These are phyloP conservation scores for Reutealis trisperma DNA, from an alignment of 345 rosid species.

Conservation along the genomic window DNA sequence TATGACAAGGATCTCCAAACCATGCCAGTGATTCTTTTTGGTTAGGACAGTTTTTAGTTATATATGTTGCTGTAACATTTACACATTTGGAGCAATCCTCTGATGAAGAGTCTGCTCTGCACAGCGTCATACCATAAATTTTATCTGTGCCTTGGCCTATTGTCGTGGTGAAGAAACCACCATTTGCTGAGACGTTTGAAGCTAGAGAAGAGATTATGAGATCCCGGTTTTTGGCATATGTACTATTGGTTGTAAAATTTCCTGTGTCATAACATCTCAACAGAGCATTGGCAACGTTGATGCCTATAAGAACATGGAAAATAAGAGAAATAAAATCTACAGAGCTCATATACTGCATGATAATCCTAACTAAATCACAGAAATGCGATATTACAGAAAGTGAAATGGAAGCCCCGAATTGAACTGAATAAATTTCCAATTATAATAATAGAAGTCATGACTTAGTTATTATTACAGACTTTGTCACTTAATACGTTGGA, in stretches of 20 bases:
- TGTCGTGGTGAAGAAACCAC: slow-evolving; percentile 33
- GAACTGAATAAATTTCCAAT: too few species aligned
- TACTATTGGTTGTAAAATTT: slow-evolving; percentile 30
- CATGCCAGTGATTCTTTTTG: slow-evolving; percentile 39
- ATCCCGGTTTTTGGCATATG: slow-evolving; percentile 33
- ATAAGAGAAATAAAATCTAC: not conserved
- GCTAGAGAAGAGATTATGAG: slow-evolving; percentile 34
- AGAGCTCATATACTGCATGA: not conserved
- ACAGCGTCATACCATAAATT: slow-evolving; percentile 34
- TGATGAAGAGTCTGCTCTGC: slow-evolving; percentile 36
- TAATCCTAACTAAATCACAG: too few species aligned
- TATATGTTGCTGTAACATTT: slow-evolving; percentile 9
- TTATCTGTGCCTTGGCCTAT: slow-evolving; percentile 22
- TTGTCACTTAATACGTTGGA: too few species aligned
- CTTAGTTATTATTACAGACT: too few species aligned
- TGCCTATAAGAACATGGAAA: not conserved
- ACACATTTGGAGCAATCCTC: slow-evolving; percentile 33
- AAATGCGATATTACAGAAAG: too few species aligned
- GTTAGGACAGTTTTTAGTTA: slow-evolving; percentile 34
- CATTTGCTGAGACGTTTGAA: slow-evolving; percentile 15
- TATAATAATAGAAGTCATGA: too few species aligned
- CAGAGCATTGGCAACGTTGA: not conserved
- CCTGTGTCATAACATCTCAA: slow-evolving; percentile 24
- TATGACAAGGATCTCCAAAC: slow-evolving; percentile 31
- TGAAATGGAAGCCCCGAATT: too few species aligned